Base-by-base conservation (phyloP, 331 rosid genomes). In the Saraca asoca region DNA sequence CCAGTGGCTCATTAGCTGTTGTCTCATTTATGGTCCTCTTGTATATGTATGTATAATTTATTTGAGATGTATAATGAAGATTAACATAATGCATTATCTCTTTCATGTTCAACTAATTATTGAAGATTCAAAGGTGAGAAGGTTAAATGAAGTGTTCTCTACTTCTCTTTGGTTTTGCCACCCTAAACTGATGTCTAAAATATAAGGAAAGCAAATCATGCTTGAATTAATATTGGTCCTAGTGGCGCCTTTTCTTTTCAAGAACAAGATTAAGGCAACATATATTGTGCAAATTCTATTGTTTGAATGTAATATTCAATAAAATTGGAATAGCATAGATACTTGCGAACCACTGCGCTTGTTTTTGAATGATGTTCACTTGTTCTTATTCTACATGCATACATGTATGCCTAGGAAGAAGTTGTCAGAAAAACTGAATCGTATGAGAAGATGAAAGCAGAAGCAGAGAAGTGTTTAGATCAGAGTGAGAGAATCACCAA, bases 391-490 rank as follows among this genome's bases (percentile, higher is more conserved):
- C 31, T 52, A 50, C 37, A 38, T 41, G 48, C 18, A 12, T 69
- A 31, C 76, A 42, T 68, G 45, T 72, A 54, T 83, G 15, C 62
- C 48, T 78, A 93, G 95, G 98, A 85, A 65, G 95, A 87, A 83
- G 95, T 93, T 82, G 87, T 85, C 24, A 64, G 75, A 58, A 88
- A 93, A 71, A 78, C 80, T 35, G 88, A 76, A 56, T 84, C 86
- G 1, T 80, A 66, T 70, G 95, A 90, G 83, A 90, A 78, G 79
- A 77, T 88, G 85, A 90, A 90, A 81, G 83, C 54, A 66, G 98
- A 93, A 70, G 85, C 95, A 35, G 91, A 93, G 75, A 87, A 82
- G 72, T 87, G 90, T 71, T 68, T 93, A 75, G 78, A 76, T 48
- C 95, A 87, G 72, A 85, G 94, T 75, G 95, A 93, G 77, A 87